Evolutionary conservation across 2,329 filamentous ascomycete genomes (phyloP), one percentile per base, ranked within the genome.

Genomic region (Orbilia quercus): DNA sequence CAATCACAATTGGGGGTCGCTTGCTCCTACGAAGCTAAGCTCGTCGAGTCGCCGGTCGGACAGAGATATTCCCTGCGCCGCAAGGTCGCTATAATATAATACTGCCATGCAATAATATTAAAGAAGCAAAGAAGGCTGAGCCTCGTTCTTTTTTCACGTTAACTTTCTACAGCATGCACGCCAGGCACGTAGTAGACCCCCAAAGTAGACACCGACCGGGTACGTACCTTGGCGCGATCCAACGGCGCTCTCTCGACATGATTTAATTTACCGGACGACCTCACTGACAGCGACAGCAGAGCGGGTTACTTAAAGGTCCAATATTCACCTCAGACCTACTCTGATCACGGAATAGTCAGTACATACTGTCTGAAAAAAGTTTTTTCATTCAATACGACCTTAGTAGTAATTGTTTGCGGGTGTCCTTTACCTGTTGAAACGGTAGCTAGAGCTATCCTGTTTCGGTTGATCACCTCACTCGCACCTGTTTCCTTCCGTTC

Each of bases 401-500:
- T 12, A 14, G 5, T 12, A 40, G 6, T 16, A 6, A 40, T 40
- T 40, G 11, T 4, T 16, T 16, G 36, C n/a, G 9, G 9, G 6
- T 12, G 31, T 34, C 31, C 6, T 34, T 34, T 34, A 6, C 6
- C 9, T 3, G 14, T 40, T 40, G n/a, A 40, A 7, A 40, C 36
- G n/a, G n/a, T 12, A 14, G 36, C 36, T 40, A 5, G 9, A 7
- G 36, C 20, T 45, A 7, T 16, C 42, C 14, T 45, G 7, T 25
- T 28, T 14, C 23, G 47, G 36, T 38, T 44, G 34, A 28, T 59
- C 54, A 67, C 63, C 45, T 44, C 45, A 59, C 42, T 67, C 36
- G 55, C 36, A 67, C 36, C 48, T 42, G 22, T n/a, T n/a, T 34
- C 47, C 38, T 11, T 20, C 50, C 34, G 22, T 38, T 44, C 53